Evolutionary conservation across 2,329 filamentous ascomycete genomes (phyloP), one percentile per base, ranked within the genome.

Genomic region (Escovopsis sp.): DNA sequence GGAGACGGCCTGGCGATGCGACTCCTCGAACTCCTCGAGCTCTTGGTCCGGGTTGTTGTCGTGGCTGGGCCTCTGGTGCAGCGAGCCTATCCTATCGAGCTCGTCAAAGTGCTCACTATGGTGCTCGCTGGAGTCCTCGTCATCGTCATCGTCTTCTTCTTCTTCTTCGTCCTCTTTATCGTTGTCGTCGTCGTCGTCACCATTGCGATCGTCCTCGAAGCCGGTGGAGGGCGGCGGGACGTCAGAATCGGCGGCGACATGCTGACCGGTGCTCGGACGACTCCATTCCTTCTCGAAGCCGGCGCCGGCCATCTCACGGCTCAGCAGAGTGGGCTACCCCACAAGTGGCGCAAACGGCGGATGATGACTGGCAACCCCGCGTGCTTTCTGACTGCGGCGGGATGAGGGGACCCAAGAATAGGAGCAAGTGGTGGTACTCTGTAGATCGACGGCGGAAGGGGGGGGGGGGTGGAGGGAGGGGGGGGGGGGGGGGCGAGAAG

Each of bases 1-100:
- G 21, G 21, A 4, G 8, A 25, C 11, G 8, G 11, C 11, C 21
- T 25, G 21, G 39, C 38, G 7, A 43, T 41, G 4, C 58, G 45
- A 5, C 23, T 30, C 16, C 16, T 14, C 27, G 27, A 25, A 25
- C 2, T 30, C 13, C 27, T 30, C 27, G 27, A 30, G 27, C 16
- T 30, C n/a, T 9, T 30, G 9, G 13, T 11, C 16, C 9, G 12
- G 27, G 10, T 21, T 12, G 16, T 33, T 19, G 31, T 33, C 31
- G 21, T 19, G 21, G 31, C n/a, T n/a, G 21, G 31, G 16, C 23
- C 21, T 21, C 31, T 31, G 14, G 21, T 25, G 21, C 3, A 25
- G 8, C 8, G 21, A 25, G 8, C 21, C 21, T 25, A 25, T 25
- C 21, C 21, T 25, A 11, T 25, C 21, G 21, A 25, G 21, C 21